Percentiles rank a stretch among this genome's conserved stretches.
phyloP scores from a whole-genome alignment of 257 asterid genomes.

The Linderniella brevidens region DNA sequence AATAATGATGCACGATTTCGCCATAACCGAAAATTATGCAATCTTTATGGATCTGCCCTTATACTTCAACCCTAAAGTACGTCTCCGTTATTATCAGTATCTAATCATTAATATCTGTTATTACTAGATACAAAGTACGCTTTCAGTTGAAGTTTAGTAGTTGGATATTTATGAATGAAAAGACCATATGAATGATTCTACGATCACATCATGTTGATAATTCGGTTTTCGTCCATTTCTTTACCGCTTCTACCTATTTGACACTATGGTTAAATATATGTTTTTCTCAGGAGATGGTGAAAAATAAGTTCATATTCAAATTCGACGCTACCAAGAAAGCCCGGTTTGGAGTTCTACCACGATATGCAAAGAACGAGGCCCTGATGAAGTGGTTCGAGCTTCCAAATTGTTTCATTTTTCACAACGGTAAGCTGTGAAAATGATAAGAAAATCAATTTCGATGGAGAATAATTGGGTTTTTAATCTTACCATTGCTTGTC shows the following conservation, averaged over 20 bases:
- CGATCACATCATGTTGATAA: no score
- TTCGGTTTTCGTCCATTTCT: no score
- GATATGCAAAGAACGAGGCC: conserved; percentile 69
- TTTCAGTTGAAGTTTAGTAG: no score
- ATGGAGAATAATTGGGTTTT: not conserved
- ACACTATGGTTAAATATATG: conserved; percentile 3
- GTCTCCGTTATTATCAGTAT: no score
- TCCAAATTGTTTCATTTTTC: conserved; percentile 95
- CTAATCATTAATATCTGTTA: no score
- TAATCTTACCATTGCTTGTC: conserved; percentile 1
- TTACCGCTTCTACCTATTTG: no score
- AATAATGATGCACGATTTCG: conserved; percentile 96
- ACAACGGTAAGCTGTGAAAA: conserved; percentile 56
- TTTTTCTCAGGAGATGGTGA: conserved; percentile 84
- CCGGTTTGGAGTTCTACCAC: conserved; percentile 87
- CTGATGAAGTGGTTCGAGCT: conserved; percentile 94
- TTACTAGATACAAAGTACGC: no score
- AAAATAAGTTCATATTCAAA: conserved; percentile 44
- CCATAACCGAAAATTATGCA: conserved; percentile 94
- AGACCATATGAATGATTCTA: no score
- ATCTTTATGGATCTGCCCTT: conserved; percentile 89
- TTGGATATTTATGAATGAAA: no score
- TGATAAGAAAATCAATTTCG: not conserved
- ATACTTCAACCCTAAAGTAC: conserved; percentile 71
- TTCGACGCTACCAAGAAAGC: conserved; percentile 81